A percentile compares a stretch with the other conserved stretches of the same genome.
Evolutionary conservation across 1,284 basidiomycete genomes (phyloP).

Genomic region (Calocybe gambosa): DNA sequence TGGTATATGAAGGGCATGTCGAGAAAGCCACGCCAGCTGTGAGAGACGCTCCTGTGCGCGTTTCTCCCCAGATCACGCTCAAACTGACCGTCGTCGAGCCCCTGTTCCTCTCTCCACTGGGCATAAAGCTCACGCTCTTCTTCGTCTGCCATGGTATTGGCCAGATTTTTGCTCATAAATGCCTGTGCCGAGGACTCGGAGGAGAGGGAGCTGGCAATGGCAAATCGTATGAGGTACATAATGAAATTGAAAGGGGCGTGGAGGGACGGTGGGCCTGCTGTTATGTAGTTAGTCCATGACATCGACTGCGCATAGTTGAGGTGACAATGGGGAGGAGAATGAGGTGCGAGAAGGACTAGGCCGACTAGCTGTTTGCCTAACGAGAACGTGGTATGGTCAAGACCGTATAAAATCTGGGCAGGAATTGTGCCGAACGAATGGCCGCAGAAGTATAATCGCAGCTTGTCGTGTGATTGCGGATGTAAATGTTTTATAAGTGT

Average conservation of each 20-base stretch:
- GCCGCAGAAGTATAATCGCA: conserved; percentile 45
- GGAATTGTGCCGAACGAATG: conserved; percentile 48
- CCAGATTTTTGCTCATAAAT: conserved; percentile 29
- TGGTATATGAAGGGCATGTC: conserved; percentile 38
- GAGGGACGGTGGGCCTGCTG: conserved; percentile 38
- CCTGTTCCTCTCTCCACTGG: conserved; percentile 35
- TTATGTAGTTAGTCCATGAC: conserved; percentile 39
- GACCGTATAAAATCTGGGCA: conserved; percentile 53
- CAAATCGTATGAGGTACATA: conserved; percentile 25
- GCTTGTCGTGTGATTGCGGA: conserved; percentile 27
- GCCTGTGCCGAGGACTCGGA: conserved; percentile 34
- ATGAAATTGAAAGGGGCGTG: conserved; percentile 36
- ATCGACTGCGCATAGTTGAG: conserved; percentile 36
- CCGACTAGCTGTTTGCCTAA: conserved; percentile 39
- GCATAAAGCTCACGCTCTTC: conserved; percentile 34
- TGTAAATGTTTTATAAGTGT: conserved; percentile 46
- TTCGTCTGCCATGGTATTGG: conserved; percentile 37
- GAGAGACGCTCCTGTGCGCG: conserved; percentile 39
- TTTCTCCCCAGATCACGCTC: conserved; percentile 36
- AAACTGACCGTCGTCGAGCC: conserved; percentile 35
- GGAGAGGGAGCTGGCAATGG: conserved; percentile 30
- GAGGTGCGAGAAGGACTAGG: conserved; percentile 39
- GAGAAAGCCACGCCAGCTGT: conserved; percentile 48
- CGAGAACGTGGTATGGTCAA: conserved; percentile 44
- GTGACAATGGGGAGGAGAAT: conserved; percentile 44